phyloP scores from a whole-genome alignment of 2,329 filamentous ascomycete genomes.

The Exserohilum rostratum region DNA sequence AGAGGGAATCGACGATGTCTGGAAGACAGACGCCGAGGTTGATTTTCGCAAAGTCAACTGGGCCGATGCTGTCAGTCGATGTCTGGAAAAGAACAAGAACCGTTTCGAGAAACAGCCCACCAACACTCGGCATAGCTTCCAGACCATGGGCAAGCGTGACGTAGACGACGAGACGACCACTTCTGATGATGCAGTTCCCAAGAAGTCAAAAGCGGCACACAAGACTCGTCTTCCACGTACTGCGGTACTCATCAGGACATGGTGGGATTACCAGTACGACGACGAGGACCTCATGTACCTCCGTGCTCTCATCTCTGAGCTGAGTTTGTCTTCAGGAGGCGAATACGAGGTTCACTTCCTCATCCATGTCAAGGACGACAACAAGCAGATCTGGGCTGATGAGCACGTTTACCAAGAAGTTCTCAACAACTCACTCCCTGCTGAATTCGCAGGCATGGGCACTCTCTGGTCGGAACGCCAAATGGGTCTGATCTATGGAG shows the following conservation, averaged over 20 bases:
- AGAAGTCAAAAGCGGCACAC: slow-evolving; percentile 33
- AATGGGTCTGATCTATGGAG: slow-evolving; percentile 61
- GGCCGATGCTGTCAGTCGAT: slow-evolving; percentile 77
- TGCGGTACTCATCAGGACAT: slow-evolving; percentile 81
- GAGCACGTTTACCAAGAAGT: slow-evolving; percentile 73
- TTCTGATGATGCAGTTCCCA: slow-evolving; percentile 20
- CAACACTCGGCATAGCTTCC: slow-evolving; percentile 47
- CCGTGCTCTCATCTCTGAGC: slow-evolving; percentile 78
- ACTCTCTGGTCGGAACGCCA: slow-evolving; percentile 60
- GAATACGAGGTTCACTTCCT: slow-evolving; percentile 86
- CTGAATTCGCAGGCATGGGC: slow-evolving; percentile 59
- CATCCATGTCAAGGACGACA: slow-evolving; percentile 81
- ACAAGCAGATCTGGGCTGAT: slow-evolving; percentile 81
- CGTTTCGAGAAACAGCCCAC: slow-evolving; percentile 63
- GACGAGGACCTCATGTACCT: slow-evolving; percentile 83
- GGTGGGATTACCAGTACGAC: slow-evolving; percentile 79
- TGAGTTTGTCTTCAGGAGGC: slow-evolving; percentile 76
- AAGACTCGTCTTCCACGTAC: slow-evolving; percentile 63
- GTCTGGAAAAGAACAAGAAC: slow-evolving; percentile 70
- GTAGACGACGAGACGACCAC: background rate
- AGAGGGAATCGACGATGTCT: slow-evolving; percentile 80
- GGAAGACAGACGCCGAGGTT: slow-evolving; percentile 72
- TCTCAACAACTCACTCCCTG: slow-evolving; percentile 56
- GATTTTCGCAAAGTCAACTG: slow-evolving; percentile 80
- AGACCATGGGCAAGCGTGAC: slow-evolving; percentile 46